A percentile compares a stretch with the other conserved stretches of the same genome.
phyloP scores from a whole-genome alignment of 2,329 filamentous ascomycete genomes.

The Orbilia brochopaga region DNA sequence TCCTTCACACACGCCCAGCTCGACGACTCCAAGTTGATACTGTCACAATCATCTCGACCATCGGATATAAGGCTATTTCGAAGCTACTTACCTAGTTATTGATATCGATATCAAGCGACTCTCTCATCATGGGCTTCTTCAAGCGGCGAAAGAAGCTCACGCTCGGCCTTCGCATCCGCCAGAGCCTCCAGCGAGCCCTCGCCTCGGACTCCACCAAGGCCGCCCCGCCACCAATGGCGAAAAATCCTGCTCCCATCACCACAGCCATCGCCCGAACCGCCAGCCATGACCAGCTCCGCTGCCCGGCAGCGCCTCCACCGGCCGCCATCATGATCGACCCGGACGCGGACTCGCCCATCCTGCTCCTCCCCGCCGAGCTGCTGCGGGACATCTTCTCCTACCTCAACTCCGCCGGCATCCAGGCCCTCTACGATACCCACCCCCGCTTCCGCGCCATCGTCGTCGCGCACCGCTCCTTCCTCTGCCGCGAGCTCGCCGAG shows the following conservation, averaged over 20 bases:
- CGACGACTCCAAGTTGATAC: too few relatives aligned
- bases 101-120: not conserved
- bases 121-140: slow-evolving; percentile 32
- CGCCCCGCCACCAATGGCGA: slow-evolving; percentile 16
- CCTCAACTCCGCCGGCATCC: slow-evolving; percentile 22
- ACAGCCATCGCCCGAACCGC: not conserved
- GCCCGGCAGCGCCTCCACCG: not conserved
- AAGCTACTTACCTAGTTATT: too few relatives aligned
- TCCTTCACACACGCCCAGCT: not conserved
- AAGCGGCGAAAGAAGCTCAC: slow-evolving; percentile 23
- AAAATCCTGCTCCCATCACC: not conserved
- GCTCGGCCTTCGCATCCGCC: slow-evolving; percentile 30
- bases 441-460: slow-evolving; percentile 32
- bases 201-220: slow-evolving; percentile 20
- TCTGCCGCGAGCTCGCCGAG: slow-evolving; percentile 35
- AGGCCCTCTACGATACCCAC: slow-evolving; percentile 32
- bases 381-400: slow-evolving; percentile 42
- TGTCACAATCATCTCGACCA: too few relatives aligned
- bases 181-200: slow-evolving; percentile 23
- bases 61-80: too few relatives aligned
- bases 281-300: not conserved
- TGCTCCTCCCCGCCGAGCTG: slow-evolving; percentile 40
- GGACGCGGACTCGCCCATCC: slow-evolving; percentile 10
- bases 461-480: slow-evolving; percentile 34
- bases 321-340: not conserved